Percentiles rank a stretch among this genome's conserved stretches.
These are phyloP conservation scores for Penicillium odoratum DNA, from an alignment of 495 filamentous ascomycete genomes.

Conservation along the genomic window DNA sequence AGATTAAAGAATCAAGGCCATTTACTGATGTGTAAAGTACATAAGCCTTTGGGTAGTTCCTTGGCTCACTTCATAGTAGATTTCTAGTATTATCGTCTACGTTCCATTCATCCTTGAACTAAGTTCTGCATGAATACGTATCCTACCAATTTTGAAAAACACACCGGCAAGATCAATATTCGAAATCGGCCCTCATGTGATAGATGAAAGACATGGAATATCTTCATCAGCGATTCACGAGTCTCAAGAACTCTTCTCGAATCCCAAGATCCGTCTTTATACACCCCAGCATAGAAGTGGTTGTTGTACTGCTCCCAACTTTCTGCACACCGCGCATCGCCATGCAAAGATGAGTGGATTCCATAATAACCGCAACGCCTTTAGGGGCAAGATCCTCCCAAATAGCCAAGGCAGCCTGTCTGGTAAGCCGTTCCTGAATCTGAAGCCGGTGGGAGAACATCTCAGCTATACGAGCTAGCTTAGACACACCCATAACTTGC, in stretches of 20 bases:
- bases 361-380: constrained; percentile 94
- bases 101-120: too few relatives aligned
- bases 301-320: constrained; percentile 78
- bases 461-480: constrained; percentile 90
- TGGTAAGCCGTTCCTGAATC: constrained; percentile 94
- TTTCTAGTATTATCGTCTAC: too few relatives aligned
- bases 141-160: too few relatives aligned
- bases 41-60: too few relatives aligned
- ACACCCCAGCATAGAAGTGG: constrained; percentile 91
- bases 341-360: constrained; percentile 95
- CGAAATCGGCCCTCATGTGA: too few relatives aligned
- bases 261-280: constrained; percentile 89
- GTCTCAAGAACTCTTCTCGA: constrained; percentile 85
- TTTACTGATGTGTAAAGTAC: too few relatives aligned
- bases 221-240: constrained; percentile 28
- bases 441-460: constrained; percentile 93
- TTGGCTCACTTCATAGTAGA: too few relatives aligned
- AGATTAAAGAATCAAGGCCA: too few relatives aligned
- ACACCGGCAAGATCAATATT: too few relatives aligned
- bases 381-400: constrained; percentile 84
- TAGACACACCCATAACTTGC: constrained; percentile 89
- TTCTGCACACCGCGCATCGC: constrained; percentile 96
- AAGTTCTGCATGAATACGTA: too few relatives aligned
- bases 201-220: too few relatives aligned
- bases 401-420: constrained; percentile 90